A percentile compares a stretch with the other conserved stretches of the same genome.
Evolutionary conservation across 306 rosid genomes (phyloP).

Genomic region (Corylus avellana): DNA sequence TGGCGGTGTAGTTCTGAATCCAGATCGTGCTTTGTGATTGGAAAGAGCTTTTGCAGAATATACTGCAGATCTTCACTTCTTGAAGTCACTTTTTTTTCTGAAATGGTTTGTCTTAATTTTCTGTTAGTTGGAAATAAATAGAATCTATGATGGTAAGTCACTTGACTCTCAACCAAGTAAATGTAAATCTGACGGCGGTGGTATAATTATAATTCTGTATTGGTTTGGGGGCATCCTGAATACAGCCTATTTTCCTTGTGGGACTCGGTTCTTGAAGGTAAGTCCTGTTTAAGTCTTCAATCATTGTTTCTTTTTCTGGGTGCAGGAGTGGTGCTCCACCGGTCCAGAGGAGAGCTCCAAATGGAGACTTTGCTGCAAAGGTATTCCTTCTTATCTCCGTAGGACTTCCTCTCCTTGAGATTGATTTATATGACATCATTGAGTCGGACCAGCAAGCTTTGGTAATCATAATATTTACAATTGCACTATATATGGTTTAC

Average conservation of each 20-base stretch:
- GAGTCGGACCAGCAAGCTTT: background rate
- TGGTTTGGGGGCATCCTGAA: conserved; percentile 23
- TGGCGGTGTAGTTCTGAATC: conserved; percentile 20
- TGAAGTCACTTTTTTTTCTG: conserved; percentile 35
- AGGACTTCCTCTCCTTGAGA: background rate
- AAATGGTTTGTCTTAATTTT: conserved; percentile 38
- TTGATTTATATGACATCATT: background rate
- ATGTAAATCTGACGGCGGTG: conserved; percentile 16
- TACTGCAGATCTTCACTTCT: conserved; percentile 29
- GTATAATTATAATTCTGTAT: conserved; percentile 19
- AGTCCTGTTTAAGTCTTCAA: conserved; percentile 25
- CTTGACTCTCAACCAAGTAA: conserved; percentile 28
- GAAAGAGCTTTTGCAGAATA: conserved; percentile 36
- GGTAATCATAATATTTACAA: background rate
- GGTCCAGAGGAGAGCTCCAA: conserved; percentile 52
- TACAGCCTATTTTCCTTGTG: conserved; percentile 22
- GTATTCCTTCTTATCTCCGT: conserved; percentile 27
- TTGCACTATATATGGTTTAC: background rate
- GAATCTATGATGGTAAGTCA: conserved; percentile 37
- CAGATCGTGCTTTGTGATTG: conserved; percentile 27
- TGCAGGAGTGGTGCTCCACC: conserved; percentile 66
- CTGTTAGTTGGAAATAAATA: conserved; percentile 42
- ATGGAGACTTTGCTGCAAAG: conserved; percentile 56
- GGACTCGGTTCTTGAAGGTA: conserved; percentile 3
- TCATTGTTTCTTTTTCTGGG: conserved; percentile 25